Evolutionary conservation across 1,139 yeast species (phyloP), one percentile per base, ranked within the genome.

Genomic region (Yamadazyma membranifaciens): DNA sequence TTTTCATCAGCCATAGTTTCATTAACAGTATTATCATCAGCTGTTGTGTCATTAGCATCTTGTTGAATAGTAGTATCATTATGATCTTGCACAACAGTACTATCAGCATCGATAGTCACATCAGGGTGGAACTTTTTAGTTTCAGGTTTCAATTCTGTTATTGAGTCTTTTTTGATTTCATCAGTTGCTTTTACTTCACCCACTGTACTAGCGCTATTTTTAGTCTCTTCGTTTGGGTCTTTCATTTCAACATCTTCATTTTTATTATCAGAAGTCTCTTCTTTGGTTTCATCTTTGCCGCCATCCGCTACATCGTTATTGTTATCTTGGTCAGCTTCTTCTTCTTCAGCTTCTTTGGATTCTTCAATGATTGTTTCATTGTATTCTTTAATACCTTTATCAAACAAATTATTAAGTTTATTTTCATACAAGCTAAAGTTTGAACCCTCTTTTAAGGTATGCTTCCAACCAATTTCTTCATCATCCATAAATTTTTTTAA

Each of bases 41-140:
- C 56, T 22, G 75, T 69, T 25, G 73, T 67, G 42, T 70, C 76
- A 42, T 69, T 67, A 28, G 62, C 68, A 40, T 69, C 75, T 42
- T 69, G 73, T 41, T 65, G 73, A 32, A 69, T 63, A 4, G 75
- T 69, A 6, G 74, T 68, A 45, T 70, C 75, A 41, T 69, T 68
- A 41, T 57, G 54, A 22, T 66, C 74, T 40, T 67, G 72, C 27
- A 63, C 58, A 9, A 63, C 60, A 6, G 73, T 68, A 6, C 60
- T 51, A 46, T 69, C 74, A 6, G 65, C 71, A 47, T 67, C 73
- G 16, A 53, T 45, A 6, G 47, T 45, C 10, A 39, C 30, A 39
- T 45, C 48, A 6, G 44, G 45, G 9, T 39, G 41, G 7, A 27
- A 4, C 12, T 16, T 54, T 47, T 38, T 36, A 6, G 26, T 5